phyloP scores from a whole-genome alignment of 768 basidiomycete species.

The Suillus ampliporus region DNA sequence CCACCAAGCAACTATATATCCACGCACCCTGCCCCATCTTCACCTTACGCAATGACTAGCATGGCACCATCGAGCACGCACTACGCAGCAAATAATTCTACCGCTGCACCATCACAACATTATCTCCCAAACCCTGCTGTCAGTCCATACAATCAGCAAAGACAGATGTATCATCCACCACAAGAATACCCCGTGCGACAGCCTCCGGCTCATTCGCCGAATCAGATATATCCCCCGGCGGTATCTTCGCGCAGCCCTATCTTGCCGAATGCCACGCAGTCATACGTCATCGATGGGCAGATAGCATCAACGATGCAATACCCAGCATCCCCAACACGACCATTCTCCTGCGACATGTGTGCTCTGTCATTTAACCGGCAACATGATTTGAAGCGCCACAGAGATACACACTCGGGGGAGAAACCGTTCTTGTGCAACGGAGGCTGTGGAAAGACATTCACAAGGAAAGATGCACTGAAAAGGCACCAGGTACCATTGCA shows the following conservation, averaged over 20 bases:
- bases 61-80: constrained; percentile 14
- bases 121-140: constrained; percentile 22
- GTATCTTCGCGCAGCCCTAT: constrained; percentile 3
- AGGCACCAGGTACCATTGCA: constrained; percentile 70
- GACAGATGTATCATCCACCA: constrained; percentile 33
- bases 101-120: constrained; percentile 24
- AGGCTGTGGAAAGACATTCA: constrained; percentile 87
- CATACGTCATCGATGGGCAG: not conserved
- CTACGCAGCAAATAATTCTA: constrained; percentile 25
- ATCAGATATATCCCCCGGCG: constrained; percentile 14
- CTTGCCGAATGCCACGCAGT: not conserved
- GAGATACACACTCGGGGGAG: constrained; percentile 85
- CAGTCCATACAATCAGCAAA: constrained; percentile 29
- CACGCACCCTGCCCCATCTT: constrained; percentile 22
- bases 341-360: constrained; percentile 75
- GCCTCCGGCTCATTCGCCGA: constrained; percentile 39
- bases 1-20: constrained; percentile 19
- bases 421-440: constrained; percentile 86
- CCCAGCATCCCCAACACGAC: constrained; percentile 62
- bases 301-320: constrained; percentile 46
- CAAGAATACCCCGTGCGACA: constrained; percentile 34
- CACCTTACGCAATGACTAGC: constrained; percentile 26
- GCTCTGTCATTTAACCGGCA: constrained; percentile 84
- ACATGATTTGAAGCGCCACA: constrained; percentile 84
- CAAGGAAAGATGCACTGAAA: constrained; percentile 85